Percentiles rank a stretch among this genome's conserved stretches.
Conservation (phyloP, 148 eudicot species). For the Silene conica region DNA sequence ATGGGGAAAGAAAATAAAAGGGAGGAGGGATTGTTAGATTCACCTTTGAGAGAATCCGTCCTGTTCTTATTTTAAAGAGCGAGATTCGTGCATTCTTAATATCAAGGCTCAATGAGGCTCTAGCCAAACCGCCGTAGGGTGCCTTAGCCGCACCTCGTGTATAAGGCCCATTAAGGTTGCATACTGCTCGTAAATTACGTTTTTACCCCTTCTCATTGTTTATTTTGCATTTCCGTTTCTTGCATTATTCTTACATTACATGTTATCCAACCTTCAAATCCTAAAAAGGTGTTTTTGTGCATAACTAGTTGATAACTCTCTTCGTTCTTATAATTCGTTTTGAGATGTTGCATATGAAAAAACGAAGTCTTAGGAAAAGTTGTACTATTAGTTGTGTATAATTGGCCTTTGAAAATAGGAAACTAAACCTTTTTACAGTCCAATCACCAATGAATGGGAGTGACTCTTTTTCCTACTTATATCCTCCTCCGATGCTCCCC, state of each 20-base stretch:
- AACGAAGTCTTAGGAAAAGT: background rate
- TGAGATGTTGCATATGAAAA: background rate
- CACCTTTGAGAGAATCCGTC: background rate
- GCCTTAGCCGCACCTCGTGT: background rate
- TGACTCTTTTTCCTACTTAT: background rate
- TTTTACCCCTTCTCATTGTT: background rate
- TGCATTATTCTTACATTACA: background rate
- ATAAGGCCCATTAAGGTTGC: background rate
- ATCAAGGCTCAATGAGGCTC: background rate
- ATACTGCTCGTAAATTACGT: background rate
- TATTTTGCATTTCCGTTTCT: background rate
- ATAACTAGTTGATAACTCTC: background rate
- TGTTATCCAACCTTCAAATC: background rate
- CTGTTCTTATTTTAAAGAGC: background rate
- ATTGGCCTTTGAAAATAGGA: background rate
- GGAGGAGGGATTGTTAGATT: background rate
- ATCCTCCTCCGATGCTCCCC: background rate
- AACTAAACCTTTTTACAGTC: background rate
- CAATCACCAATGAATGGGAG: background rate
- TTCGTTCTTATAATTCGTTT: too few relatives aligned
- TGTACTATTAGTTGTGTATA: background rate
- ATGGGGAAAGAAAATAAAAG: background rate
- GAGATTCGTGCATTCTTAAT: background rate
- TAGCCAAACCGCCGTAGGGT: background rate
- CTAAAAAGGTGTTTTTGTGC: background rate